Percentiles rank a stretch among this genome's conserved stretches.
Conservation (phyloP, 225 moss, liverwort and hornwort species). For the Physcomitrellopsis africana region DNA sequence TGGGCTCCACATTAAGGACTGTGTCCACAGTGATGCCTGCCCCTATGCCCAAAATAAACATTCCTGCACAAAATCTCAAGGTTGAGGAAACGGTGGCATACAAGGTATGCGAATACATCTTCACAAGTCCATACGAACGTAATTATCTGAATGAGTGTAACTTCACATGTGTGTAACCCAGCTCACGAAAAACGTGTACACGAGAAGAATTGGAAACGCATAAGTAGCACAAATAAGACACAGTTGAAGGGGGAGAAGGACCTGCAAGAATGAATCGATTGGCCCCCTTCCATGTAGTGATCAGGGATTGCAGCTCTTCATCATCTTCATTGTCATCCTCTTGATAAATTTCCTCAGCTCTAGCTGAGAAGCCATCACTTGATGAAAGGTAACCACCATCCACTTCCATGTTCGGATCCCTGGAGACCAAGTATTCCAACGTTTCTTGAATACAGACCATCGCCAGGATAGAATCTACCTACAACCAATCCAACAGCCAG, state of each 20-base stretch:
- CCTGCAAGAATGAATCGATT: constrained; percentile 84
- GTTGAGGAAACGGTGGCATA: neutral
- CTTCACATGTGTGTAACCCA: neutral
- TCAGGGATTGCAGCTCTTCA: constrained; percentile 26
- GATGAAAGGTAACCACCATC: constrained; percentile 43
- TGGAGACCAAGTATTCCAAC: constrained; percentile 23
- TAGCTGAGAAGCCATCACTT: constrained; percentile 29
- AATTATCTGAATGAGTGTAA: neutral
- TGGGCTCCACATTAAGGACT: constrained; percentile 88
- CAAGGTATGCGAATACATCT: no score
- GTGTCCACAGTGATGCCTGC: constrained; percentile 88
- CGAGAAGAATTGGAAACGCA: no score
- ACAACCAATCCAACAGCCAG: neutral
- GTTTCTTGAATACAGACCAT: constrained; percentile 12
- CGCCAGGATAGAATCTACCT: constrained; percentile 13
- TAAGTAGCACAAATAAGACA: neutral
- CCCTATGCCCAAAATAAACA: constrained; percentile 89
- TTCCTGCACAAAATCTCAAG: constrained; percentile 53
- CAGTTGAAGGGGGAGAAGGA: constrained; percentile 23
- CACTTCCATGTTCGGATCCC: constrained; percentile 47
- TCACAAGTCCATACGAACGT: neutral
- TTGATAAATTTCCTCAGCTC: constrained; percentile 25
- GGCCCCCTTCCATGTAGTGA: constrained; percentile 31
- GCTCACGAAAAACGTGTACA: no score
- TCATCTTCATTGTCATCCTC: constrained; percentile 45